Percentiles rank a stretch among this genome's conserved stretches.
phyloP scores from a whole-genome alignment of 768 basidiomycete genomes.

The Dacryopinax primogenitus region DNA sequence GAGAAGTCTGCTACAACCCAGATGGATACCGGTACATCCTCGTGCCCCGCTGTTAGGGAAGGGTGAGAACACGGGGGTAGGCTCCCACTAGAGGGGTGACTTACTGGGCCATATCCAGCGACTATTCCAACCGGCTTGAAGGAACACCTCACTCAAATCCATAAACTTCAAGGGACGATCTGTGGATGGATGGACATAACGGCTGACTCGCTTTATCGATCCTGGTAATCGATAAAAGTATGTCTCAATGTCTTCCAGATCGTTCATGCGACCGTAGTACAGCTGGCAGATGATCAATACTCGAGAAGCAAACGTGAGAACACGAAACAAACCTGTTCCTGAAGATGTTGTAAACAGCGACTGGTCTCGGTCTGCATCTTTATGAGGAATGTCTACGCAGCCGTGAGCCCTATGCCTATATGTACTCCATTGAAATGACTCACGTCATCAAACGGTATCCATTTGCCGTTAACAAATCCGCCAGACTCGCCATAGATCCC shows the following conservation, averaged over 20 bases:
- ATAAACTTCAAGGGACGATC: slow-evolving; percentile 39
- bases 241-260: slow-evolving; percentile 45
- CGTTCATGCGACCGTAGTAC: slow-evolving; percentile 38
- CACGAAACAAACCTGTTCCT: slow-evolving; percentile 46
- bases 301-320: background rate
- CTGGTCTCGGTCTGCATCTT: slow-evolving; percentile 47
- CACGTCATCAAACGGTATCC: slow-evolving; percentile 55
- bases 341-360: slow-evolving; percentile 52
- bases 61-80: background rate
- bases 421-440: slow-evolving; percentile 21
- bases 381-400: slow-evolving; percentile 49
- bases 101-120: slow-evolving; percentile 47
- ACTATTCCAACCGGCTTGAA: slow-evolving; percentile 33
- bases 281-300: slow-evolving; percentile 32
- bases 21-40: slow-evolving; percentile 24
- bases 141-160: slow-evolving; percentile 44
- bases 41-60: slow-evolving; percentile 11
- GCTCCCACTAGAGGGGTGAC: slow-evolving; percentile 18
- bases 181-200: slow-evolving; percentile 49
- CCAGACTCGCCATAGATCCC: slow-evolving; percentile 40
- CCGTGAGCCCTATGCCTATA: background rate
- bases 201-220: slow-evolving; percentile 57
- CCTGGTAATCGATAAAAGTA: slow-evolving; percentile 88
- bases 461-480: slow-evolving; percentile 76
- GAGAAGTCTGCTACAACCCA: slow-evolving; percentile 74